Conservation (phyloP, 169 alveolate genomes). For the Amoebophrya sp. region DNA sequence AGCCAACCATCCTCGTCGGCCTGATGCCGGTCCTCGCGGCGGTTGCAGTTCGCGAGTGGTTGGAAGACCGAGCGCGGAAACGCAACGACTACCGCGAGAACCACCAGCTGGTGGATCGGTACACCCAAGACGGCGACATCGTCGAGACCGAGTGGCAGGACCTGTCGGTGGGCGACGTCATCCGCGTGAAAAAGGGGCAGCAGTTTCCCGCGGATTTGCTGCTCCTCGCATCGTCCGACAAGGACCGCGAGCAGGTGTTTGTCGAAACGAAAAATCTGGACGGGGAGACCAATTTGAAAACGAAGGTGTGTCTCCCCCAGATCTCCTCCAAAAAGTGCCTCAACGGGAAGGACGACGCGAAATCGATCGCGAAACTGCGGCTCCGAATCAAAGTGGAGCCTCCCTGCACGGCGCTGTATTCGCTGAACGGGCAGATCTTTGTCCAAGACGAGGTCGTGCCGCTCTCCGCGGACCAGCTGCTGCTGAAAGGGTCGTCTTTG, state of each 20-base stretch:
- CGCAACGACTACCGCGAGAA: background rate
- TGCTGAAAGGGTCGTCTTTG: background rate
- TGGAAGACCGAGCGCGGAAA: background rate
- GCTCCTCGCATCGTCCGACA: constrained; percentile 75
- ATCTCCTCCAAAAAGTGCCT: no score
- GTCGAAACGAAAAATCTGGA: constrained; percentile 77
- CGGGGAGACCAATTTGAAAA: constrained; percentile 89
- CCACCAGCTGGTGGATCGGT: background rate
- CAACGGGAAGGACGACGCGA: no score
- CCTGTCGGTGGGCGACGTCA: background rate
- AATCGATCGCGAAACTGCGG: background rate
- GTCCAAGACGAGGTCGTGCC: background rate
- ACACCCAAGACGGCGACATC: background rate
- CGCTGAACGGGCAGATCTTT: background rate
- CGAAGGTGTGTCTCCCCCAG: constrained; percentile 65
- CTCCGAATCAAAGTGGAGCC: background rate
- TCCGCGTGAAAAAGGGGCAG: constrained; percentile 47
- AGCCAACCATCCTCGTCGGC: background rate
- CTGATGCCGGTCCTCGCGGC: background rate
- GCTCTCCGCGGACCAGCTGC: background rate
- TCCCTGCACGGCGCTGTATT: background rate
- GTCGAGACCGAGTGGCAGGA: background rate
- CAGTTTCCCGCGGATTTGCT: constrained; percentile 91
- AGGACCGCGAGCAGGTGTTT: constrained; percentile 59
- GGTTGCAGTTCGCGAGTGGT: background rate